Percentiles rank a stretch among this genome's conserved stretches.
These are phyloP conservation scores for Claviceps digitariae DNA, from an alignment of 2,329 filamentous ascomycete genomes.

Conservation along the genomic window DNA sequence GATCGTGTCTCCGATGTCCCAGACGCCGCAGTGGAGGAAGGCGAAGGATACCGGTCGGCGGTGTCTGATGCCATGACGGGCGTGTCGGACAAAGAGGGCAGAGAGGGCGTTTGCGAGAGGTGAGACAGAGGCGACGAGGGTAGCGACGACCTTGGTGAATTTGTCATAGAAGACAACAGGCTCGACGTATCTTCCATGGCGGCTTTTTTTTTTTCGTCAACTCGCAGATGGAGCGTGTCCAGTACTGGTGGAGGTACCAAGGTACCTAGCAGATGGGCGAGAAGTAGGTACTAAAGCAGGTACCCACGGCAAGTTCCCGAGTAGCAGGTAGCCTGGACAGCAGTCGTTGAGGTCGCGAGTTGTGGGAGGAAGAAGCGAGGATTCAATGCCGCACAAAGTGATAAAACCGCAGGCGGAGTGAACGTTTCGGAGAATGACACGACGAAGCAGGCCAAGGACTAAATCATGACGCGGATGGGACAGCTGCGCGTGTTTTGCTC, in stretches of 20 bases:
- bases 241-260: neutral
- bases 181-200: neutral
- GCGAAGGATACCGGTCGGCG: slow-evolving; percentile 37
- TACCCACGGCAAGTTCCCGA: too few relatives aligned
- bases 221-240: neutral
- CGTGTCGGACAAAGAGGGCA: slow-evolving; percentile 34
- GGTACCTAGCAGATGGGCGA: neutral
- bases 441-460: neutral
- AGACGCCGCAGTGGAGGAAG: slow-evolving; percentile 31
- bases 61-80: slow-evolving; percentile 24
- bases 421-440: neutral
- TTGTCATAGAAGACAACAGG: slow-evolving; percentile 15
- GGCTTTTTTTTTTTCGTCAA: neutral
- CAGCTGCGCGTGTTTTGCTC: neutral
- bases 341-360: neutral
- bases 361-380: neutral
- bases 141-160: slow-evolving; percentile 22
- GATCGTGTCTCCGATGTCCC: slow-evolving; percentile 38
- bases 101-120: slow-evolving; percentile 38
- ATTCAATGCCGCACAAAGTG: neutral
- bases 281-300: neutral
- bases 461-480: slow-evolving; percentile 1
- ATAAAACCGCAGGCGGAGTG: neutral
- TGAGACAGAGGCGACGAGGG: slow-evolving; percentile 42
- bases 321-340: neutral